These are phyloP conservation scores for Sporothrix curviconia DNA, from an alignment of 2,329 filamentous ascomycete genomes.

Conservation along the genomic window DNA sequence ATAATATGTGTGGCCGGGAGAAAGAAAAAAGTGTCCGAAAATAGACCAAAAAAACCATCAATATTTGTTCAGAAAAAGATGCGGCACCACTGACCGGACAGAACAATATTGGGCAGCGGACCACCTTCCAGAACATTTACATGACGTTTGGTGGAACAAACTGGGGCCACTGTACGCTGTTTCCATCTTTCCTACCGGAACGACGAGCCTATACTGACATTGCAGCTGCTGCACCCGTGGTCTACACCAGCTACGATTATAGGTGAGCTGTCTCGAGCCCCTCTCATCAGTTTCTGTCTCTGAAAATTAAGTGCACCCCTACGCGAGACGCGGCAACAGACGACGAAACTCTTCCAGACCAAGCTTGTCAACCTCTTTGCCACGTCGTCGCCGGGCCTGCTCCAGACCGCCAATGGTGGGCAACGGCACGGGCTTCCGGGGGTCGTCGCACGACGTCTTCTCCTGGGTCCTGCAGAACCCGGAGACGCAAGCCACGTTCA, in stretches of 20 bases:
- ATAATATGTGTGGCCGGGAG: background rate
- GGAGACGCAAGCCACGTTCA: conserved; percentile 43
- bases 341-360: conserved; percentile 46
- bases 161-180: conserved; percentile 53
- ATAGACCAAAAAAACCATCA: background rate
- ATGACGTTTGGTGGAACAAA: conserved; percentile 71
- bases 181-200: background rate
- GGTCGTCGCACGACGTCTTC: conserved; percentile 34
- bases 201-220: background rate
- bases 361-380: conserved; percentile 50
- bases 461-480: conserved; percentile 48
- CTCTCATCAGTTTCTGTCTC: too few species aligned
- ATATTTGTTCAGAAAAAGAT: too few species aligned
- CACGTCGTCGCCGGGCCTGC: conserved; percentile 41
- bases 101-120: conserved; percentile 45
- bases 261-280: too few species aligned
- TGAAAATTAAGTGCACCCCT: conserved; percentile 36
- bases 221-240: conserved; percentile 37
- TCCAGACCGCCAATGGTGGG: conserved; percentile 49
- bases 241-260: conserved; percentile 41
- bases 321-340: conserved; percentile 46
- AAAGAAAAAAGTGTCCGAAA: background rate
- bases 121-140: conserved; percentile 33
- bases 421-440: conserved; percentile 42
- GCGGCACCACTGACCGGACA: too few species aligned